A percentile compares a stretch with the other conserved stretches of the same genome.
These are phyloP conservation scores for Panaeolus cyanescens DNA, from an alignment of 768 basidiomycete species.

Conservation along the genomic window DNA sequence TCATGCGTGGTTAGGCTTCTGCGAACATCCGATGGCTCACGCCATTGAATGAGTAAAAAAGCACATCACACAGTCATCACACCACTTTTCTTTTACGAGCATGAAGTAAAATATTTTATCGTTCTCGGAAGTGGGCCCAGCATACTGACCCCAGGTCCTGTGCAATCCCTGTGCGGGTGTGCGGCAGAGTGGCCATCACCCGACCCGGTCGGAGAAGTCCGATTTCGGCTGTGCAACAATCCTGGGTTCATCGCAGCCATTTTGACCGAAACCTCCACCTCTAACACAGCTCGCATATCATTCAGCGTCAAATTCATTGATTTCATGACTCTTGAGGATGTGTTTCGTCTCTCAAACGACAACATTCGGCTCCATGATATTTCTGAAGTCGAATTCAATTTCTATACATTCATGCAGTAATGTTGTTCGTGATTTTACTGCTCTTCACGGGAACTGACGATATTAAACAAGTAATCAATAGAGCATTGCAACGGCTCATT, in stretches of 20 bases:
- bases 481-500: background rate
- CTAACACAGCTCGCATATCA: constrained; percentile 1
- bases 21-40: background rate
- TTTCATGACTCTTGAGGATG: background rate
- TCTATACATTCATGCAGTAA: background rate
- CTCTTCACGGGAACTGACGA: background rate
- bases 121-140: background rate
- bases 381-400: background rate
- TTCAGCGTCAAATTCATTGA: background rate
- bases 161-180: background rate
- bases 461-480: background rate
- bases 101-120: background rate
- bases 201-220: background rate
- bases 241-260: background rate
- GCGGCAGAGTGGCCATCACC: background rate
- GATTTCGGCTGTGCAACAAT: background rate
- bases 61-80: background rate
- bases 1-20: background rate
- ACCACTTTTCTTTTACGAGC: background rate
- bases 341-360: background rate
- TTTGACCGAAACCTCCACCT: background rate
- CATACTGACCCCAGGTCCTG: background rate
- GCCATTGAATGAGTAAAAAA: background rate
- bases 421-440: background rate
- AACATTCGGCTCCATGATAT: background rate